phyloP scores from a whole-genome alignment of 306 rosid genomes.

The Corylus heterophylla region DNA sequence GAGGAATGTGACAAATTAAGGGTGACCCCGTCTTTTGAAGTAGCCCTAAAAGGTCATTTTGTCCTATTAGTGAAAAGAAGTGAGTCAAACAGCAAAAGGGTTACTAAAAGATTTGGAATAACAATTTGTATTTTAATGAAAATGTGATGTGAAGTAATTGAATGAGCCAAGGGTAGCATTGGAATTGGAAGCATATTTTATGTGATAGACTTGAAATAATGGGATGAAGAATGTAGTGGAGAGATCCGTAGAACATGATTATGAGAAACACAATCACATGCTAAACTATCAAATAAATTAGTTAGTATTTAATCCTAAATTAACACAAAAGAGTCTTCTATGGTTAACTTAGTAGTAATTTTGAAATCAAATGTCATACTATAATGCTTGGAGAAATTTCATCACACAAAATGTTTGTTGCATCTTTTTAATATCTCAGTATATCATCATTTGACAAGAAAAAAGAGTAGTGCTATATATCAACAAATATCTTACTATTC shows the following conservation, averaged over 20 bases:
- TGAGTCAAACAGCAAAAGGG: background rate
- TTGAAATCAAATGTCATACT: too few relatives aligned
- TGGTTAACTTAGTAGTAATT: too few relatives aligned
- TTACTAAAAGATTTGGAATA: background rate
- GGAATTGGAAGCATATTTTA: background rate
- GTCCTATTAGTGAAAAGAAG: background rate
- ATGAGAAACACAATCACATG: background rate
- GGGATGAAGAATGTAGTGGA: background rate
- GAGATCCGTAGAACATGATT: too few relatives aligned
- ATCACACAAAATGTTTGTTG: too few relatives aligned
- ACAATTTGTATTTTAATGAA: background rate
- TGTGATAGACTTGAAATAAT: background rate
- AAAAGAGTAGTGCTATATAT: too few relatives aligned
- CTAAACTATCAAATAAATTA: background rate
- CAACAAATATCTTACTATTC: too few relatives aligned
- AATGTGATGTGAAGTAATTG: background rate
- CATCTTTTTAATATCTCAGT: too few relatives aligned
- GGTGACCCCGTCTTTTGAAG: slow-evolving; percentile 13
- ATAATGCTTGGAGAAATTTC: too few relatives aligned
- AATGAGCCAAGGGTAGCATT: background rate
- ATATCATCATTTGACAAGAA: too few relatives aligned
- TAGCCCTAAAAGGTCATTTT: slow-evolving; percentile 3
- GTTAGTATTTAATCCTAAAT: too few relatives aligned
- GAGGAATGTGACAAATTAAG: background rate
- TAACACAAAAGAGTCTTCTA: too few relatives aligned